Evolutionary conservation across 371 early-diverging fungal genomes (phyloP).

Genomic region (Rhizomucor miehei): DNA sequence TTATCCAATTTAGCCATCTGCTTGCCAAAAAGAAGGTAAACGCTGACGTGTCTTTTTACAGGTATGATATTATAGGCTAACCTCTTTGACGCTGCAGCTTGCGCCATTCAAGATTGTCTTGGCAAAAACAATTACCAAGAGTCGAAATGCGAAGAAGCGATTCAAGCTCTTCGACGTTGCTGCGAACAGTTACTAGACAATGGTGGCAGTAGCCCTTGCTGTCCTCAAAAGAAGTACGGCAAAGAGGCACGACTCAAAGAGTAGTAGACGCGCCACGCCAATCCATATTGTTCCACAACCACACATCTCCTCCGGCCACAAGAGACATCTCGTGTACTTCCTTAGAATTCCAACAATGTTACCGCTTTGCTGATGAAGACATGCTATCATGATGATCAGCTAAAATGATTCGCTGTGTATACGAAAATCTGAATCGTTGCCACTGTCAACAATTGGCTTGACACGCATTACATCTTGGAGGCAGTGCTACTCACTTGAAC

Average conservation of each 20-base stretch:
- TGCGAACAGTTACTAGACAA: constrained; percentile 55
- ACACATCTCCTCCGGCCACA: no score
- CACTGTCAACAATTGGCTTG: no score
- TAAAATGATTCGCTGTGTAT: no score
- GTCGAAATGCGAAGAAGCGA: constrained; percentile 50
- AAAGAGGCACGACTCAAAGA: constrained; percentile 10
- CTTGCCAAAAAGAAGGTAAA: constrained; percentile 38
- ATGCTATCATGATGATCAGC: no score
- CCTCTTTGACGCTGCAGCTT: constrained; percentile 38
- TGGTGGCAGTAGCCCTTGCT: constrained; percentile 63
- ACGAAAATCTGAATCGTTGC: no score
- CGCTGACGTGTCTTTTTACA: not conserved
- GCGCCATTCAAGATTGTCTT: constrained; percentile 71
- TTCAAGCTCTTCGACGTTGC: constrained; percentile 57
- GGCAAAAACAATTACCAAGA: constrained; percentile 67
- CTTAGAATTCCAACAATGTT: no score
- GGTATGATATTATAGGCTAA: not conserved
- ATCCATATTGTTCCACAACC: no score
- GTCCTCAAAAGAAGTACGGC: constrained; percentile 54
- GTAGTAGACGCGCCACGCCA: not conserved
- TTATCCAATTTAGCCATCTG: constrained; percentile 8
- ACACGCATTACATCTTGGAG: no score
- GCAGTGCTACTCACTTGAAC: no score
- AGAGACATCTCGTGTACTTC: no score
- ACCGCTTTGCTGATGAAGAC: no score